Evolutionary conservation across 2,329 filamentous ascomycete genomes (phyloP).

Genomic region (Cercospora janseana): DNA sequence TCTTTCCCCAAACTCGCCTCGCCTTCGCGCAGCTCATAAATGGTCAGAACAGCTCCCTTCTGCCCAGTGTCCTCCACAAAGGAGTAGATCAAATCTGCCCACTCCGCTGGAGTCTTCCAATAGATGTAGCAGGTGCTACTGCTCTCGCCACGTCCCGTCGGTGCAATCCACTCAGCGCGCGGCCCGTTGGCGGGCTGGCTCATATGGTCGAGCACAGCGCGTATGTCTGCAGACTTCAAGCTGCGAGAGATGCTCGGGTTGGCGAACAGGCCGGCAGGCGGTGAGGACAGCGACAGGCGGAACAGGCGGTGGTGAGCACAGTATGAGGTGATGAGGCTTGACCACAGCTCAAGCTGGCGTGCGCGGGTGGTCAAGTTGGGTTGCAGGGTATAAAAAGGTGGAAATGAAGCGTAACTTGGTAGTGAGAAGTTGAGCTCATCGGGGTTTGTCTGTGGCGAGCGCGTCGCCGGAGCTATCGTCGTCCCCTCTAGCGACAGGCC

Average conservation of each 20-base stretch:
- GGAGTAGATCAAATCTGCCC: slow-evolving; percentile 72
- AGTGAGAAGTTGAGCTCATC: slow-evolving; percentile 38
- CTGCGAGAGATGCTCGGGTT: slow-evolving; percentile 47
- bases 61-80: slow-evolving; percentile 88
- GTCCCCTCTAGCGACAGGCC: slow-evolving; percentile 16
- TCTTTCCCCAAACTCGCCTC: slow-evolving; percentile 63
- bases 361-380: slow-evolving; percentile 70
- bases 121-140: slow-evolving; percentile 69
- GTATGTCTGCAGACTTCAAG: slow-evolving; percentile 54
- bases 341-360: slow-evolving; percentile 81
- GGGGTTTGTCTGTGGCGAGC: slow-evolving; percentile 1
- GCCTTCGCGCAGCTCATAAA: slow-evolving; percentile 90
- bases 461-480: neutral
- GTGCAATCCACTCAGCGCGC: slow-evolving; percentile 61
- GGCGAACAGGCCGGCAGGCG: slow-evolving; percentile 50
- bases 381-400: slow-evolving; percentile 82
- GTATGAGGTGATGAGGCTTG: slow-evolving; percentile 79
- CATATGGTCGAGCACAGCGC: slow-evolving; percentile 58
- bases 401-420: slow-evolving; percentile 65
- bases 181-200: slow-evolving; percentile 48
- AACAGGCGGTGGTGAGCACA: slow-evolving; percentile 74
- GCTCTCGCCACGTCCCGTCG: slow-evolving; percentile 37
- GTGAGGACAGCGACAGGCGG: slow-evolving; percentile 66
- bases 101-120: slow-evolving; percentile 87
- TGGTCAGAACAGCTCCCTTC: slow-evolving; percentile 81